phyloP scores from a whole-genome alignment of 1,139 yeast genomes.

The Diutina neorugosa region DNA sequence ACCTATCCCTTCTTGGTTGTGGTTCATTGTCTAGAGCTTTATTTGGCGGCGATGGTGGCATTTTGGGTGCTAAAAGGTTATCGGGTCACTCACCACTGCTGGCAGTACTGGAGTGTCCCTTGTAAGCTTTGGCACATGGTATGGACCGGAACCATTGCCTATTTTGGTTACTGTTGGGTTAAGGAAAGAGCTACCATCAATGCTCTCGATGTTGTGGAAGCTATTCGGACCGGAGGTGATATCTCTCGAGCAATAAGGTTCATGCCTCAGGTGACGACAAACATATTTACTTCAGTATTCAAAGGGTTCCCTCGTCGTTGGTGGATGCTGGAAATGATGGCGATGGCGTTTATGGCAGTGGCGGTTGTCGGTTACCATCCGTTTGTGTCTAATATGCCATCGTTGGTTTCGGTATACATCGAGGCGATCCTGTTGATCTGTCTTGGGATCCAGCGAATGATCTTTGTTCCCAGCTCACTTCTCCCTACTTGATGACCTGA shows the following conservation, averaged over 20 bases:
- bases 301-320: constrained; percentile 1
- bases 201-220: background rate
- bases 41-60: background rate
- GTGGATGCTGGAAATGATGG: background rate
- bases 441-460: background rate
- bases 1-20: too few relatives aligned
- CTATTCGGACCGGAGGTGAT: background rate
- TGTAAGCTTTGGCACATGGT: background rate
- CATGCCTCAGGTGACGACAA: background rate
- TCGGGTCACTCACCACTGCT: background rate
- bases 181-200: background rate
- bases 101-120: background rate
- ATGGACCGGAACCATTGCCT: background rate
- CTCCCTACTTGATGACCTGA: background rate
- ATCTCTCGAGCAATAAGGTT: background rate
- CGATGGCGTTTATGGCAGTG: background rate
- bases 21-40: background rate
- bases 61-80: background rate
- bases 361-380: background rate
- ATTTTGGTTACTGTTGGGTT: background rate
- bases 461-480: background rate
- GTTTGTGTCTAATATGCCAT: background rate
- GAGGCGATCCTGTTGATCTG: background rate
- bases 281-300: background rate
- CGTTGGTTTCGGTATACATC: background rate